phyloP scores from a whole-genome alignment of 805 yeast genomes.

The Spathaspora boniae region DNA sequence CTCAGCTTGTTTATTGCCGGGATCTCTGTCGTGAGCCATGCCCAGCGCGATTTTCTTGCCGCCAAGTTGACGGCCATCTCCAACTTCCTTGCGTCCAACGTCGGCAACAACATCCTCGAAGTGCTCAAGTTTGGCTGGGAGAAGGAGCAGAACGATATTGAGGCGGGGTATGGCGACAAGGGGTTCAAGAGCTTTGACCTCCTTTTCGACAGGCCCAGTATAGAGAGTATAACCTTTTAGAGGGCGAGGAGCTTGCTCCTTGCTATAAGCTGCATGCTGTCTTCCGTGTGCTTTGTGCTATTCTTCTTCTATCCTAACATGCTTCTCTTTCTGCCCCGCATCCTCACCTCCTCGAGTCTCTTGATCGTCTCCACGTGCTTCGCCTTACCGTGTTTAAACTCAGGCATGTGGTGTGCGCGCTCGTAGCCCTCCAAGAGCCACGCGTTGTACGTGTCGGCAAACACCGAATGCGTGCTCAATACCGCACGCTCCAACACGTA shows the following conservation, averaged over 20 bases:
- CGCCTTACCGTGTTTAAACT: slow-evolving; percentile 32
- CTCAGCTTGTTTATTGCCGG: slow-evolving; percentile 7
- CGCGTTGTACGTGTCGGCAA: slow-evolving; percentile 56
- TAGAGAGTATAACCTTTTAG: slow-evolving; percentile 6
- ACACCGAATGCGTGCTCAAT: slow-evolving; percentile 81
- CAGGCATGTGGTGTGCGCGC: slow-evolving; percentile 28
- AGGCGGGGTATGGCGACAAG: slow-evolving; percentile 5
- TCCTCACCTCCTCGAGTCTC: slow-evolving; percentile 77
- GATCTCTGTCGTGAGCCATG: slow-evolving; percentile 2
- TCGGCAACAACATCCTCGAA: slow-evolving; percentile 4
- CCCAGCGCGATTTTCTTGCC: slow-evolving; percentile 1
- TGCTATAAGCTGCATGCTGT: neutral
- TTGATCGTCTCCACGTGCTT: slow-evolving; percentile 51
- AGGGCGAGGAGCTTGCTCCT: neutral
- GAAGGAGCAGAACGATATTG: slow-evolving; percentile 3
- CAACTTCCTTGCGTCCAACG: slow-evolving; percentile 1
- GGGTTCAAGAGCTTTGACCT: slow-evolving; percentile 8
- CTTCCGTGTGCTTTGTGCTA: neutral
- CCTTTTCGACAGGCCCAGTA: slow-evolving; percentile 6
- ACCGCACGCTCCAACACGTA: slow-evolving; percentile 93
- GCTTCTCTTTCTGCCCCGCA: slow-evolving; percentile 92
- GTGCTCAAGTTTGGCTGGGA: slow-evolving; percentile 6
- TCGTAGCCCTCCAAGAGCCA: slow-evolving; percentile 76
- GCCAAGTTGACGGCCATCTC: slow-evolving; percentile 1
- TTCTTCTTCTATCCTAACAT: slow-evolving; percentile 76